phyloP scores from a whole-genome alignment of 2,329 filamentous ascomycete genomes.

The Rutstroemia sp. region DNA sequence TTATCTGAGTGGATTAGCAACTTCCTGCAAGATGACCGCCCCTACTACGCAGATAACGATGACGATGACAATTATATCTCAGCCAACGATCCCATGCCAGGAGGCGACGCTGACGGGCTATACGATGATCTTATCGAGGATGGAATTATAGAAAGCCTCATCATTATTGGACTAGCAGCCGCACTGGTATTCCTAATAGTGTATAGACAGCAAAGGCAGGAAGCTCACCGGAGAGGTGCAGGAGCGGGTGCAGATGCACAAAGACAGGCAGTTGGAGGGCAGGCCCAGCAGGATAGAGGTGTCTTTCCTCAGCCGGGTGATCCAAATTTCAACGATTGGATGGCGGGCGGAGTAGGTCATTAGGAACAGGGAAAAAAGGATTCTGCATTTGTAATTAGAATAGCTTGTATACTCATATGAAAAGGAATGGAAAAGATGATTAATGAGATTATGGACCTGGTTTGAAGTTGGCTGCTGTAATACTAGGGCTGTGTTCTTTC shows the following conservation, averaged over 20 bases:
- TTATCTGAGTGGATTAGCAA: constrained; percentile 80
- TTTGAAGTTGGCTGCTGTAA: no score
- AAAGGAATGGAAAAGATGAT: background rate
- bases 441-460: no score
- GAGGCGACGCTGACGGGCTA: constrained; percentile 46
- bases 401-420: background rate
- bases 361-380: constrained; percentile 21
- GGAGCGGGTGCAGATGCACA: constrained; percentile 34
- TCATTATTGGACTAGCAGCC: constrained; percentile 72
- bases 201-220: constrained; percentile 66
- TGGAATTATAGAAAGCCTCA: constrained; percentile 72
- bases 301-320: constrained; percentile 61
- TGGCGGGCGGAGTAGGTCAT: constrained; percentile 56
- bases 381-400: no score
- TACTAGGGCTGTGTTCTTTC: no score
- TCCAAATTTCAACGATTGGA: constrained; percentile 60
- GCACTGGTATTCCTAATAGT: constrained; percentile 73
- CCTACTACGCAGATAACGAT: constrained; percentile 53
- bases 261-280: constrained; percentile 21
- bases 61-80: constrained; percentile 31
- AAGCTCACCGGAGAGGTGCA: constrained; percentile 38
- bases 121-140: constrained; percentile 64
- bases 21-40: constrained; percentile 63
- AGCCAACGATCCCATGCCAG: constrained; percentile 48
- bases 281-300: constrained; percentile 38